Conservation (phyloP, 148 eudicot genomes). For the Rheum nobile region DNA sequence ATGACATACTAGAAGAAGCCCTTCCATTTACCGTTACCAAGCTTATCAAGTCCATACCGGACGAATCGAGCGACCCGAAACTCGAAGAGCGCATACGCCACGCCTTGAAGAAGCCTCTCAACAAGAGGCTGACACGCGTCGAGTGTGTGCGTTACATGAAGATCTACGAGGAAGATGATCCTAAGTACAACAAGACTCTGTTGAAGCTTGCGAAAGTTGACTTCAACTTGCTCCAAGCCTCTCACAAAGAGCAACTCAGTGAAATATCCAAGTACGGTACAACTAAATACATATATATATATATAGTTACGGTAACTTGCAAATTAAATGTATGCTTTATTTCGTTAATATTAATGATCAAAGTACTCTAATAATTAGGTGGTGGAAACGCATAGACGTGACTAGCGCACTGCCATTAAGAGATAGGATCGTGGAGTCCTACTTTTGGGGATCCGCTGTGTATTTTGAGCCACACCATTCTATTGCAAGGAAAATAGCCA, state of each 20-base stretch:
- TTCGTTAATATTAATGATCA: background rate
- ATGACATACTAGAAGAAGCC: conserved; percentile 28
- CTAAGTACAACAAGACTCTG: conserved; percentile 7
- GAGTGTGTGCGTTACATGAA: conserved; percentile 21
- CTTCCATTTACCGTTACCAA: conserved; percentile 13
- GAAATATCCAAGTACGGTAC: conserved; percentile 17
- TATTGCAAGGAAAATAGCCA: conserved; percentile 12
- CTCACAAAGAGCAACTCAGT: conserved; percentile 20
- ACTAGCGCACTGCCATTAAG: conserved; percentile 8
- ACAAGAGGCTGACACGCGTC: conserved; percentile 14
- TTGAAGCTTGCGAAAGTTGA: conserved; percentile 23
- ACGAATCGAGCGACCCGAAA: background rate
- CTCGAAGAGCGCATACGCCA: conserved; percentile 3
- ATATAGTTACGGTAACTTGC: no score
- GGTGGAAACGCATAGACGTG: conserved; percentile 24
- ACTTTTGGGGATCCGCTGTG: conserved; percentile 19
- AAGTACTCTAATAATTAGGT: conserved; percentile 17
- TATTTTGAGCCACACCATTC: conserved; percentile 22
- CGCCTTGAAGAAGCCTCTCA: conserved; percentile 18
- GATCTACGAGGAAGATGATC: conserved; percentile 15
- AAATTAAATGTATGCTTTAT: no score
- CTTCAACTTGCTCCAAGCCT: conserved; percentile 21
- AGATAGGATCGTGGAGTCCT: conserved; percentile 1
- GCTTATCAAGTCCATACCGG: conserved; percentile 4
- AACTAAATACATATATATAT: background rate